Evolutionary conservation across 257 asterid genomes (phyloP).

Genomic region (Solanum corneliomulleri): DNA sequence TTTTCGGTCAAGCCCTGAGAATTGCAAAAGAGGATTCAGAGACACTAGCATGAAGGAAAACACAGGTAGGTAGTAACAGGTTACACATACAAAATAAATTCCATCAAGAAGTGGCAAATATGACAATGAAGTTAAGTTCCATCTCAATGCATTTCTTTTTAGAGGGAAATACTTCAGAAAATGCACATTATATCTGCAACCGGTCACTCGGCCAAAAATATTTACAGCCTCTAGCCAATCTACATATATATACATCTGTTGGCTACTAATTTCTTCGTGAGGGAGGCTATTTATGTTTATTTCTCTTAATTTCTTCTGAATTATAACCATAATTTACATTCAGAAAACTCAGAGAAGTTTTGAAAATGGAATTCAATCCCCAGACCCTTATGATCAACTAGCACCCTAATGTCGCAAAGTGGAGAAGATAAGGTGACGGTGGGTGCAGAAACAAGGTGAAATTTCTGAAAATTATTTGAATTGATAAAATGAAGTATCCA

Average conservation of each 20-base stretch:
- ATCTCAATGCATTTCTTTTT: neutral
- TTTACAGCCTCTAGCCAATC: neutral
- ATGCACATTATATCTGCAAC: neutral
- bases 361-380: neutral
- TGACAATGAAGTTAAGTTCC: neutral
- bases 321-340: neutral
- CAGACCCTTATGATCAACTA: neutral
- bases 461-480: neutral
- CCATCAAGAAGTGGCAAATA: neutral
- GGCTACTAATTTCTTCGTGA: neutral
- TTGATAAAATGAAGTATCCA: neutral
- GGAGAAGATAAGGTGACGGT: neutral
- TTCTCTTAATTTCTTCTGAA: neutral
- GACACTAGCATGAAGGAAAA: neutral
- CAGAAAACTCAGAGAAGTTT: neutral
- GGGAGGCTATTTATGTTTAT: neutral
- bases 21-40: neutral
- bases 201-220: neutral
- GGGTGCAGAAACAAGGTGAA: neutral
- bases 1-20: constrained; percentile 82
- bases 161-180: neutral
- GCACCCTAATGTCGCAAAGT: neutral
- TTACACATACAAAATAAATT: neutral
- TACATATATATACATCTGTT: neutral
- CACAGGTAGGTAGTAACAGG: neutral